phyloP scores from a whole-genome alignment of 2,329 filamentous ascomycete species.

The Hypoxylon sp. region DNA sequence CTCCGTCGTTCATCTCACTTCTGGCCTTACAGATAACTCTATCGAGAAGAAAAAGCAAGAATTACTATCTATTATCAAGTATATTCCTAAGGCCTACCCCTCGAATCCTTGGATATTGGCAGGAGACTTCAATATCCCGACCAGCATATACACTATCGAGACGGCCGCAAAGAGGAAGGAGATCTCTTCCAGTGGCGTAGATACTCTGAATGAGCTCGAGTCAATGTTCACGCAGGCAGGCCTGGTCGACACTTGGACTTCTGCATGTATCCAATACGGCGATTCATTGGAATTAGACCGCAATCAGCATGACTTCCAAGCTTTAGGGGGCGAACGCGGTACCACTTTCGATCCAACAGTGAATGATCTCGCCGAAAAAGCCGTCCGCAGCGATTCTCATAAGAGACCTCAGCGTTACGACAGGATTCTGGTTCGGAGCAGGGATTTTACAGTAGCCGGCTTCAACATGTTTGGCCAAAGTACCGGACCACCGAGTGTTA shows the following conservation, averaged over 20 bases:
- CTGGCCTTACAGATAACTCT: conserved; percentile 70
- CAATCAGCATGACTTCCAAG: conserved; percentile 45
- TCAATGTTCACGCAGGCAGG: conserved; percentile 58
- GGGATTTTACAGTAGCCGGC: conserved; percentile 55
- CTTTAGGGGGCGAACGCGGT: conserved; percentile 71
- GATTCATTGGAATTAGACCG: conserved; percentile 55
- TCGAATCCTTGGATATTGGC: conserved; percentile 67
- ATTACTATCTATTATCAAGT: conserved; percentile 61
- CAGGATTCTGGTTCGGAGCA: conserved; percentile 67
- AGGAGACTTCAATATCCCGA: conserved; percentile 74
- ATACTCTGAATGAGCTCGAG: conserved; percentile 61
- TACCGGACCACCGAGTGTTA: conserved; percentile 39
- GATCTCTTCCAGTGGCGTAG: conserved; percentile 64
- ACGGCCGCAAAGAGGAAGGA: conserved; percentile 63
- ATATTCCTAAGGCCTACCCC: conserved; percentile 59
- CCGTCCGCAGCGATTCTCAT: conserved; percentile 60
- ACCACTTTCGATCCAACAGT: conserved; percentile 72
- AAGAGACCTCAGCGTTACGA: conserved; percentile 75
- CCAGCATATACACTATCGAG: conserved; percentile 68
- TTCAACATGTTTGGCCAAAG: conserved; percentile 71
- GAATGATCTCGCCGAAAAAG: conserved; percentile 67
- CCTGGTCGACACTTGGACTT: conserved; percentile 66
- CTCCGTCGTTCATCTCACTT: conserved; percentile 71
- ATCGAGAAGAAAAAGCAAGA: conserved; percentile 69
- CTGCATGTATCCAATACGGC: conserved; percentile 58